Evolutionary conservation across 2,329 filamentous ascomycete genomes (phyloP).

Genomic region (Pyrenophora seminiperda): DNA sequence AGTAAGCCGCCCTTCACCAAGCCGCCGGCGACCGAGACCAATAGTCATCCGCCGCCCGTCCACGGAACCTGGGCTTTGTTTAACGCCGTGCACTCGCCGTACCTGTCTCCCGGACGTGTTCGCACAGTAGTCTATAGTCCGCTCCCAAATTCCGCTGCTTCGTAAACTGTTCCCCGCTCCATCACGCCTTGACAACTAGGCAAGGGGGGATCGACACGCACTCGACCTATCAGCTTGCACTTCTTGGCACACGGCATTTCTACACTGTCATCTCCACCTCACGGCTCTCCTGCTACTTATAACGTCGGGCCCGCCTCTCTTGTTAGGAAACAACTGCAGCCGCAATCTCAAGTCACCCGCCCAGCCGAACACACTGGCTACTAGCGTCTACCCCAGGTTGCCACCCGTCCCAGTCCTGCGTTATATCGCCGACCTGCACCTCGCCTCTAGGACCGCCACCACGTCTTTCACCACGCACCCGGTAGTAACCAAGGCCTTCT

Average conservation of each 20-base stretch:
- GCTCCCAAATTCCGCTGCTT: conserved; percentile 21
- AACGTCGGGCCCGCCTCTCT: conserved; percentile 22
- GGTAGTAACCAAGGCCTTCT: conserved; percentile 18
- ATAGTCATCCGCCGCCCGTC: conserved; percentile 27
- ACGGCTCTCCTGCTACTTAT: conserved; percentile 30
- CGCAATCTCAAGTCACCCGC: conserved; percentile 15
- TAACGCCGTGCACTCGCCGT: conserved; percentile 14
- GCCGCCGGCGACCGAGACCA: conserved; percentile 21
- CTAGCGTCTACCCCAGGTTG: conserved; percentile 31
- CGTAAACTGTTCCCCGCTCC: conserved; percentile 19
- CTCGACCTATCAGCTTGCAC: conserved; percentile 33
- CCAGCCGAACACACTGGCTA: conserved; percentile 24
- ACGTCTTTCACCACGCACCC: conserved; percentile 33
- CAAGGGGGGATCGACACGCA: conserved; percentile 21
- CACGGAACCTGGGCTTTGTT: conserved; percentile 18
- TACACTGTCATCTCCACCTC: conserved; percentile 17
- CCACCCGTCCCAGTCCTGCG: conserved; percentile 25
- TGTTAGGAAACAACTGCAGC: conserved; percentile 10
- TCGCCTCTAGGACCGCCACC: conserved; percentile 9
- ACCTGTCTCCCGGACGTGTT: conserved; percentile 9
- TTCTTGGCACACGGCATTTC: conserved; percentile 33
- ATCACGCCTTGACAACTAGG: conserved; percentile 14
- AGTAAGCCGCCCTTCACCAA: conserved; percentile 29
- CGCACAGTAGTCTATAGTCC: conserved; percentile 13
- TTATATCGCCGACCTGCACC: conserved; percentile 22